A percentile compares a stretch with the other conserved stretches of the same genome.
These are phyloP conservation scores for Gastroboletus turbinatus DNA, from an alignment of 1,284 basidiomycete genomes.

Conservation along the genomic window DNA sequence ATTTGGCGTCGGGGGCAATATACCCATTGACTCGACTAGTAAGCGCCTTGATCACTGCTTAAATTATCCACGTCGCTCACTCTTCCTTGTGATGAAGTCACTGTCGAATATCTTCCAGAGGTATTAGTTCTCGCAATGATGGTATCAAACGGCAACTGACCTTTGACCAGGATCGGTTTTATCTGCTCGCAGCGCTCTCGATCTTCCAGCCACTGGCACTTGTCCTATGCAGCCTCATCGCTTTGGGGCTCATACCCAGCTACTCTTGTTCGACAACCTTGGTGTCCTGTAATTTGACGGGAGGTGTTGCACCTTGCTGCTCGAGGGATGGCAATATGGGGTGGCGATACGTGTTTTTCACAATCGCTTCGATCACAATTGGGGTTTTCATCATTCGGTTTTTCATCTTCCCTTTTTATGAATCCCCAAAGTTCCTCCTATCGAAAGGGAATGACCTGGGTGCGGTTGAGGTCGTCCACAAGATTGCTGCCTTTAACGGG, in stretches of 20 bases:
- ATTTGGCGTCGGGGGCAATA: slow-evolving; percentile 17
- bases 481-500: slow-evolving; percentile 19
- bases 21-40: slow-evolving; percentile 21
- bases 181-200: slow-evolving; percentile 18
- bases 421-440: slow-evolving; percentile 20
- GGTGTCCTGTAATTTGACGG: slow-evolving; percentile 14
- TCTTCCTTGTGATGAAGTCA: neutral
- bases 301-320: slow-evolving; percentile 13
- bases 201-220: slow-evolving; percentile 10
- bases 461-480: slow-evolving; percentile 19
- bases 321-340: slow-evolving; percentile 22
- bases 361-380: slow-evolving; percentile 11
- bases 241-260: slow-evolving; percentile 11
- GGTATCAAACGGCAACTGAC: neutral
- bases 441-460: slow-evolving; percentile 14
- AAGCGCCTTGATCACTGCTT: neutral
- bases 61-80: neutral
- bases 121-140: neutral
- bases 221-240: neutral
- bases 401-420: slow-evolving; percentile 22
- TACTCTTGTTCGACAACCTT: slow-evolving; percentile 15
- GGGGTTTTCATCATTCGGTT: slow-evolving; percentile 15
- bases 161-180: slow-evolving; percentile 9
- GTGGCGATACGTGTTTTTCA: slow-evolving; percentile 20
- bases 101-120: slow-evolving; percentile 16